Evolutionary conservation across 192 early-diverging fungal species (phyloP).

Genomic region (Backusella macrospora): DNA sequence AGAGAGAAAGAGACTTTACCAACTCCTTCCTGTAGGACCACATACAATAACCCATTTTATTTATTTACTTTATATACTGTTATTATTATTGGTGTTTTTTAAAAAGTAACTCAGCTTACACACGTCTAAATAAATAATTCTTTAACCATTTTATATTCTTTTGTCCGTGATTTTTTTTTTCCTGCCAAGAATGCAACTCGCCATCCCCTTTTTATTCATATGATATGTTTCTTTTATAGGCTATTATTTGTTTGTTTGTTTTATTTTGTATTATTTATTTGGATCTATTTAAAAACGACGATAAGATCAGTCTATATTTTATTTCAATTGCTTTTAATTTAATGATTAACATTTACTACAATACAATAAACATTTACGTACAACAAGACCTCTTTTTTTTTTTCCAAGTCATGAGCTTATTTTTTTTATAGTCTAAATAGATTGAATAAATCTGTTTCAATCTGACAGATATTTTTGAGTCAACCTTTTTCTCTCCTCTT

Average conservation of each 20-base stretch:
- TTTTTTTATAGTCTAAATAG: not conserved
- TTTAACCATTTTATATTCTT: slow-evolving; percentile 1
- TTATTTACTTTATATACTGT: too few relatives aligned
- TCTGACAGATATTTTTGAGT: not conserved
- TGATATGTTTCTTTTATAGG: not conserved
- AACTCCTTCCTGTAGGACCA: too few relatives aligned
- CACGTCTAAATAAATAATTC: not conserved
- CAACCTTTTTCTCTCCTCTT: not conserved
- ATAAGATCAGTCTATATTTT: too few relatives aligned
- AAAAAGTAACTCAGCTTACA: not conserved
- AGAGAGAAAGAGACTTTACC: too few relatives aligned
- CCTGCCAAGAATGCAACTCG: not conserved
- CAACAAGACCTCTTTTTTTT: not conserved
- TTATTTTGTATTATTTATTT: too few relatives aligned
- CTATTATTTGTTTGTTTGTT: not conserved
- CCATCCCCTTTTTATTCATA: not conserved
- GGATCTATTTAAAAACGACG: too few relatives aligned
- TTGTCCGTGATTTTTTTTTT: not conserved
- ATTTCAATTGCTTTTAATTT: not conserved
- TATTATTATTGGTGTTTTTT: not conserved
- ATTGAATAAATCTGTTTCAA: not conserved
- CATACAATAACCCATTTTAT: too few relatives aligned
- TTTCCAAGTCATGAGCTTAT: not conserved
- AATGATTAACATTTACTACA: not conserved
- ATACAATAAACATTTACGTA: not conserved